These are phyloP conservation scores for Alopecurus myosuroides DNA, from an alignment of 176 grass and related monocot species.

Conservation along the genomic window DNA sequence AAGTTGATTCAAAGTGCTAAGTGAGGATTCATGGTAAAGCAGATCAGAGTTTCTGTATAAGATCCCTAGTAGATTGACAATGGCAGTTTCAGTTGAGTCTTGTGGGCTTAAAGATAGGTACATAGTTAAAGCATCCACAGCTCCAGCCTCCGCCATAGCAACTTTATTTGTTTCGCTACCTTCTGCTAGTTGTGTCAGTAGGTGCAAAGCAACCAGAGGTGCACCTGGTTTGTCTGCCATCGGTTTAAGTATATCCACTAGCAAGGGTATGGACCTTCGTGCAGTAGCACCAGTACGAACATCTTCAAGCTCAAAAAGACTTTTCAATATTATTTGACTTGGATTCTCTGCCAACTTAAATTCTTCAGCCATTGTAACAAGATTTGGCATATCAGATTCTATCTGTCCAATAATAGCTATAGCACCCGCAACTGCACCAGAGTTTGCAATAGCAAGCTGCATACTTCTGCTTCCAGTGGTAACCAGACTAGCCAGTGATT, in stretches of 20 bases:
- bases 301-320: slow-evolving; percentile 80
- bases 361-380: slow-evolving; percentile 62
- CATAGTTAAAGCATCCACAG: slow-evolving; percentile 79
- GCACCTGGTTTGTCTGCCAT: slow-evolving; percentile 93
- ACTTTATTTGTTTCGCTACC: slow-evolving; percentile 71
- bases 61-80: slow-evolving; percentile 77
- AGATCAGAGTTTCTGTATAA: slow-evolving; percentile 87
- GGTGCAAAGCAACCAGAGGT: slow-evolving; percentile 78
- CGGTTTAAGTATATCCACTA: slow-evolving; percentile 94
- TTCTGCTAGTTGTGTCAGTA: slow-evolving; percentile 81
- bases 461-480: slow-evolving; percentile 66
- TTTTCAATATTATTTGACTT: slow-evolving; percentile 68
- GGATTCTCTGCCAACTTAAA: slow-evolving; percentile 71
- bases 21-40: slow-evolving; percentile 76
- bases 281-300: slow-evolving; percentile 62
- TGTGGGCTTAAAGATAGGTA: slow-evolving; percentile 98
- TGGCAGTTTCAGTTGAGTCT: slow-evolving; percentile 84
- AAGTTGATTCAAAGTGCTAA: slow-evolving; percentile 89
- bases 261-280: slow-evolving; percentile 80
- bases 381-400: slow-evolving; percentile 66
- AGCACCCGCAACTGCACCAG: slow-evolving; percentile 71
- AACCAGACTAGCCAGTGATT: slow-evolving; percentile 86
- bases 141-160: slow-evolving; percentile 87
- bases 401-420: slow-evolving; percentile 76
- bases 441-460: slow-evolving; percentile 84